Base-by-base conservation (phyloP, 1,139 yeast species). In the Candida gigantensis region DNA sequence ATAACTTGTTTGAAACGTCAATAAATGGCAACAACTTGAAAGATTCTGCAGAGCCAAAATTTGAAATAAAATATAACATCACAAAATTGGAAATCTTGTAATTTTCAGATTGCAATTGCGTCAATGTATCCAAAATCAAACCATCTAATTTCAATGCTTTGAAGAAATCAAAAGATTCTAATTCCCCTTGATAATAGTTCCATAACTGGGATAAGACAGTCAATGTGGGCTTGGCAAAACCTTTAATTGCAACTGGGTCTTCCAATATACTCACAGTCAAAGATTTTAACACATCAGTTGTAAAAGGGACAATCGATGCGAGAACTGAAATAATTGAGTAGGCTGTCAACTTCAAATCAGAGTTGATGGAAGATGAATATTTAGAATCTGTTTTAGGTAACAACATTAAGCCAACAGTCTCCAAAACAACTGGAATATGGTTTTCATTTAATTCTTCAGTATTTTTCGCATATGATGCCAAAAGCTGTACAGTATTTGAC, bases 261-360 rank as follows among this genome's bases (percentile, higher is more conserved):
- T 36, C 40, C 34, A 56, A 63, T 17, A 92, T 77, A 1, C 94
- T 78, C 41, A 77, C 80, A 16, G 87, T 77, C 6, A 94, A 78
- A 2, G 95, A 88, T 28, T 72, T 62, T 18, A 83, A 68, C 19
- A 90, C 75, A 6, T 77, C 80, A 35, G 70, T 63, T 6, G 83
- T 73, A 38, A 92, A 69, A 6, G 88, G 84, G 30, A 82, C 72
- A 34, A 92, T 81, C 2, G 94, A 74, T 3, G 84, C 76, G 36
- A 90, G 67, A 2, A 92, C 96, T 0, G 94, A 77, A 24, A 90
- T 57, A 10, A 89, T 68, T 37, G 95, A 85, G 56, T 85, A 92
- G 3, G 92, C 88, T 20, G 96, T 83, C 45, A 87, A 74, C 55
- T 84, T 94, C 34, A 84, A 74, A 52, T 88, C 95, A 25, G 75